Conservation (phyloP, 1,284 basidiomycete genomes). For the Ustilago crameri region DNA sequence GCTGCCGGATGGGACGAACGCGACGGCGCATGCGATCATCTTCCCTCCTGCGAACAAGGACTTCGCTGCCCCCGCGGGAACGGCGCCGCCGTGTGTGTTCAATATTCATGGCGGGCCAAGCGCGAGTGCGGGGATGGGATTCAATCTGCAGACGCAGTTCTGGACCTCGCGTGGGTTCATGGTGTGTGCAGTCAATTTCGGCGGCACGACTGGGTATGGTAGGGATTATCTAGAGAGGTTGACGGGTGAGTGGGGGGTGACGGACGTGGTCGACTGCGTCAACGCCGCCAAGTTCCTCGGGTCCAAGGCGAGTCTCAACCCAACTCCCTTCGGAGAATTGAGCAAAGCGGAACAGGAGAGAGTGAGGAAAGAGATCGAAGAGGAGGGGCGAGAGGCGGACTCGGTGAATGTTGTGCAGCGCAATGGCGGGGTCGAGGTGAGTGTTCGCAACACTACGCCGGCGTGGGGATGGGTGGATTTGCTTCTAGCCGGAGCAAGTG, state of each 20-base stretch:
- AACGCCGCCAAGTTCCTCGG: slow-evolving; percentile 72
- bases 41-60: slow-evolving; percentile 76
- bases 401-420: slow-evolving; percentile 15
- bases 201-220: slow-evolving; percentile 76
- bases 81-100: slow-evolving; percentile 76
- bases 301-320: slow-evolving; percentile 28
- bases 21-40: slow-evolving; percentile 72
- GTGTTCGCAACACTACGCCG: slow-evolving; percentile 18
- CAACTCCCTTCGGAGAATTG: slow-evolving; percentile 17
- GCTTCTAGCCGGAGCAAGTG: slow-evolving; percentile 1
- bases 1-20: slow-evolving; percentile 40
- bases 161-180: slow-evolving; percentile 68
- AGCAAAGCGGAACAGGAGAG: slow-evolving; percentile 11
- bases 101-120: slow-evolving; percentile 79
- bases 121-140: slow-evolving; percentile 69
- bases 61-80: slow-evolving; percentile 71
- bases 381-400: background rate
- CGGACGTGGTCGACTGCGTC: slow-evolving; percentile 76
- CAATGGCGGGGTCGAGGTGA: slow-evolving; percentile 35
- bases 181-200: slow-evolving; percentile 78
- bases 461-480: slow-evolving; percentile 26
- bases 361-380: slow-evolving; percentile 17
- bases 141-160: slow-evolving; percentile 72
- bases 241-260: slow-evolving; percentile 76
- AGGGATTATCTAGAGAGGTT: slow-evolving; percentile 72